Base-by-base conservation (phyloP, 108 stramenopile genomes). In the Cyclotella cryptica region DNA sequence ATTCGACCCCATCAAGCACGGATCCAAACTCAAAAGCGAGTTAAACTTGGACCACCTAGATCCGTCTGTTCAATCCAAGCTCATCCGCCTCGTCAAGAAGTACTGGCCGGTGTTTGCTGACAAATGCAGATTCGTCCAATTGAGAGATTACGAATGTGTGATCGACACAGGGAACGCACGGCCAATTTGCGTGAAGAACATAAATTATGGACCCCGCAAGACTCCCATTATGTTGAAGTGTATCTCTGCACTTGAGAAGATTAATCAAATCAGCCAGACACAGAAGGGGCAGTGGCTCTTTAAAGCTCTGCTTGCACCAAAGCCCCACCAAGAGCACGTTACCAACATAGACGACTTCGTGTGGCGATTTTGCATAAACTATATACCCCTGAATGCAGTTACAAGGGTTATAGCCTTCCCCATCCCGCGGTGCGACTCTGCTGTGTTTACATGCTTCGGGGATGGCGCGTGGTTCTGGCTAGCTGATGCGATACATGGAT, bases 141-240 rank as follows among this genome's bases (percentile, higher is more conserved):
- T 61, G 9, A 61, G 29, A 30, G 60, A 61, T 27, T 61, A 61
- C 29, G 60, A 61, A 17, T 61, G 60, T 61, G 29, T 9, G 9
- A 61, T 61, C 15, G 29, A 35, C 29, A 61, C 60, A 6, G 60
- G 60, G 27, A 61, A 9, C 15, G 24, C 21, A 14, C 6, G 28
- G 12, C 60, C 60, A 28, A 61, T 61, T 28, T 8, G 11, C 8
- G 60, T 35, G 14, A 28, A 22, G 12, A 30, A 30, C 10, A 61
- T 61, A 9, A 61, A 35, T n/a, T n/a, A n/a, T n/a, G n/a, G n/a
- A n/a, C n/a, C n/a, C n/a, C n/a, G n/a, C n/a, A n/a, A n/a, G n/a
- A 30, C 27, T 17, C 60, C 60, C 7, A 61, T 61, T 28, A 61
- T 61, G 60, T 6, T 15, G 15, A 30, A 35, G 11, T 28, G 27